These are phyloP conservation scores for Elaeis guineensis DNA, from an alignment of 176 grass and related monocot species.

Conservation along the genomic window DNA sequence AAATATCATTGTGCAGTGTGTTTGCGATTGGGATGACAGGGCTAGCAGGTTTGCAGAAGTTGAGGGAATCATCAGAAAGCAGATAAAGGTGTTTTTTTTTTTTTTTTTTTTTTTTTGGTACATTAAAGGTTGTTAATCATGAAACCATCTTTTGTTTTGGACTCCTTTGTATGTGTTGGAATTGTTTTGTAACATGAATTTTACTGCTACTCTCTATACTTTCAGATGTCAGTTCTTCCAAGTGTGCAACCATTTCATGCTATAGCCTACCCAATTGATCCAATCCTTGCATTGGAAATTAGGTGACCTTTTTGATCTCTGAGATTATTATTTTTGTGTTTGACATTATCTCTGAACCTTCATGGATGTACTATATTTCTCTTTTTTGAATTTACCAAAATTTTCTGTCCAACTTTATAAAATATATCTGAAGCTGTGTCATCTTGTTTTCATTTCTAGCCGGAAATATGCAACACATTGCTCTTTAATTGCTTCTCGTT, in stretches of 20 bases:
- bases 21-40: slow-evolving; percentile 88
- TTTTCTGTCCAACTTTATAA: too few species aligned
- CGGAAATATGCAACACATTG: slow-evolving; percentile 80
- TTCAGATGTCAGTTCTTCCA: slow-evolving; percentile 46
- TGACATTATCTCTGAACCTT: neutral
- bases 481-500: slow-evolving; percentile 68
- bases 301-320: slow-evolving; percentile 27
- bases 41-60: slow-evolving; percentile 63
- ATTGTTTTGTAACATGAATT: too few species aligned
- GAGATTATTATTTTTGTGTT: neutral
- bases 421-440: too few species aligned
- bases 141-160: neutral
- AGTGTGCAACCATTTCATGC: slow-evolving; percentile 97
- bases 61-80: slow-evolving; percentile 76
- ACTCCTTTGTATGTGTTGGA: neutral
- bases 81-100: slow-evolving; percentile 44
- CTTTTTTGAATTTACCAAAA: too few species aligned
- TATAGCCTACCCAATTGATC: slow-evolving; percentile 85
- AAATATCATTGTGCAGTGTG: slow-evolving; percentile 43
- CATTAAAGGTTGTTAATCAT: slow-evolving; percentile 19
- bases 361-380: too few species aligned
- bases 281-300: slow-evolving; percentile 75
- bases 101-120: slow-evolving; percentile 21
- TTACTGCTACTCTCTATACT: neutral
- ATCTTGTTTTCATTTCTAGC: slow-evolving; percentile 19